Evolutionary conservation across 495 filamentous ascomycete species (phyloP).

Genomic region (Penicillium psychrofluorescens): DNA sequence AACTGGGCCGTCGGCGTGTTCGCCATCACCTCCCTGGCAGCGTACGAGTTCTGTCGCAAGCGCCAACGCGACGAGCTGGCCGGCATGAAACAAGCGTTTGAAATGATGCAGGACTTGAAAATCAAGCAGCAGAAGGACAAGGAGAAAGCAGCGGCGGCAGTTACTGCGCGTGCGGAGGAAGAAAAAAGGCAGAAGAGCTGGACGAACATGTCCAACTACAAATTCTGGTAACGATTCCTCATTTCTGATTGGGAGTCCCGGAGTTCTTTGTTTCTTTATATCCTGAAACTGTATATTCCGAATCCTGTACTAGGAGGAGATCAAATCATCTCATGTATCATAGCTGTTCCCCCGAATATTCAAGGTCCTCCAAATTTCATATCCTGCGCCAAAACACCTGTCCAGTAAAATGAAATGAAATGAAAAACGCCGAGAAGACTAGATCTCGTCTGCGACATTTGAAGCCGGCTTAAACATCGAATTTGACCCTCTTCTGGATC

Average conservation of each 20-base stretch:
- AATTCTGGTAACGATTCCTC: constrained; percentile 35
- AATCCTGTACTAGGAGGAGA: constrained; percentile 12
- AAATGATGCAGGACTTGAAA: constrained; percentile 70
- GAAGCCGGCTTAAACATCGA: constrained; percentile 19
- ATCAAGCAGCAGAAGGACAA: constrained; percentile 59
- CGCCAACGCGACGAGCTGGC: constrained; percentile 61
- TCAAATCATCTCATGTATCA: constrained; percentile 25
- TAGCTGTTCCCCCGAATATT: constrained; percentile 13
- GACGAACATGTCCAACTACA: constrained; percentile 41
- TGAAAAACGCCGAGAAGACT: not conserved
- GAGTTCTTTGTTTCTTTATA: constrained; percentile 19
- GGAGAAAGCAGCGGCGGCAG: constrained; percentile 46
- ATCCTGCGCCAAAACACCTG: constrained; percentile 2
- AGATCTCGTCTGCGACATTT: no score
- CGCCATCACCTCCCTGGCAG: constrained; percentile 50
- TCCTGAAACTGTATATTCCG: constrained; percentile 27
- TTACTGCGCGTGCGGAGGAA: constrained; percentile 34
- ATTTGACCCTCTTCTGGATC: constrained; percentile 39
- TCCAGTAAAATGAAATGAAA: constrained; percentile 1
- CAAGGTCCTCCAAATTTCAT: constrained; percentile 2
- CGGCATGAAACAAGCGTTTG: constrained; percentile 71
- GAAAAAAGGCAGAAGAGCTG: constrained; percentile 48
- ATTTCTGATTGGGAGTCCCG: constrained; percentile 25
- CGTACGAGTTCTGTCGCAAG: constrained; percentile 77
- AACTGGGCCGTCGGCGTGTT: constrained; percentile 85